Evolutionary conservation across 1,284 basidiomycete species (phyloP), one percentile per base, ranked within the genome.

Genomic region (Violaceomyces palustris): DNA sequence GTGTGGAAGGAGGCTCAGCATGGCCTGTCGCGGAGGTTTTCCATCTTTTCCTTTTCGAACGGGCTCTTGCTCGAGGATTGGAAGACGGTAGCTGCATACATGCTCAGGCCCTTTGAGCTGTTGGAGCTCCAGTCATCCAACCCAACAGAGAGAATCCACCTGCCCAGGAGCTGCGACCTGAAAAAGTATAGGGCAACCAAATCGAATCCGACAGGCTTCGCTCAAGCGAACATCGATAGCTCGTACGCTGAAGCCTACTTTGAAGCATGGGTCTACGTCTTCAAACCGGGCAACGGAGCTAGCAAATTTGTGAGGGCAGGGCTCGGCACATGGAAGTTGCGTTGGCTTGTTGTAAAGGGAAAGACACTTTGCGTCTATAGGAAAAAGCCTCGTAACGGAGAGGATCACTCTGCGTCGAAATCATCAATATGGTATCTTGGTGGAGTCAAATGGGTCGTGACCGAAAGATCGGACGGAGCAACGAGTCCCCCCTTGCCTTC

Each of bases 241-340:
- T 24, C 30, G 2, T 51, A 45, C 30, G 32, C 54, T 10, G 60
- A 65, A 30, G 48, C 59, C 9, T 67, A 60, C 40, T 56, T 45
- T n/a, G 62, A 67, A 41, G 60, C 42, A 3, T 67, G 59, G 59
- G 49, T 57, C 10, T 67, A 67, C 39, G 45, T 65, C 15, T 46
- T 56, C 41, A 64, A 64, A 40, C 44, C 45, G 17, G 27, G 39
- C 11, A 45, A 39, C 15, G 36, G 30, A 19, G 24, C 46, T n/a
- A 32, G 39, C 26, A 50, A 49, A 34, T 9, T 30, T n/a, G 24
- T 29, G 10, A 43, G 32, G 38, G 41, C 48, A 14, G 54, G 53
- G 6, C 11, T 45, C 17, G 57, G 45, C n/a, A 54, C 54, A 31
- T 67, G 64, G 64, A 67, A 65, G 43, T 35, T 65, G 39, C 62